These are phyloP conservation scores for Oryza meyeriana DNA, from an alignment of 176 grass and related monocot genomes.

Conservation along the genomic window DNA sequence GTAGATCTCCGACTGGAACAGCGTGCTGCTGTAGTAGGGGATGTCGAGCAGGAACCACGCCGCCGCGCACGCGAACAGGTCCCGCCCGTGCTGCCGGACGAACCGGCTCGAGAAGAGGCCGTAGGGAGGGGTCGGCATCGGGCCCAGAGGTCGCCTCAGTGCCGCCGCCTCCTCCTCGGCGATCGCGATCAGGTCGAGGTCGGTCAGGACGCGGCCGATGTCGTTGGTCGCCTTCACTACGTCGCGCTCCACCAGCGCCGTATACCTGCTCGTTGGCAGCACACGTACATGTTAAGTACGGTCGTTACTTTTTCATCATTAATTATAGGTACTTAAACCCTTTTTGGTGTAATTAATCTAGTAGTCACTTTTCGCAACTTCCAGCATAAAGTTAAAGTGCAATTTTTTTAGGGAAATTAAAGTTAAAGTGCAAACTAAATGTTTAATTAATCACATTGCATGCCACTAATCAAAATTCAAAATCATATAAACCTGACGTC, in stretches of 20 bases:
- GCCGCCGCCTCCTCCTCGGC: slow-evolving; percentile 39
- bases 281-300: not conserved
- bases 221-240: slow-evolving; percentile 62
- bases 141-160: not conserved
- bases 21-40: slow-evolving; percentile 51
- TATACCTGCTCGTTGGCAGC: slow-evolving; percentile 37
- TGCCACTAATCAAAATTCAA: no score
- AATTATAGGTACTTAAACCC: not conserved
- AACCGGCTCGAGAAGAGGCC: slow-evolving; percentile 29
- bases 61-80: slow-evolving; percentile 36
- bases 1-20: slow-evolving; percentile 52
- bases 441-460: not conserved
- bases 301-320: not conserved
- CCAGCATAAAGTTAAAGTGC: not conserved
- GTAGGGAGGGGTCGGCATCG: not conserved
- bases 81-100: slow-evolving; percentile 19
- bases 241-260: slow-evolving; percentile 59
- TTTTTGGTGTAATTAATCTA: not conserved
- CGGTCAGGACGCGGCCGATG: slow-evolving; percentile 42
- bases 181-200: slow-evolving; percentile 16
- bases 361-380: not conserved
- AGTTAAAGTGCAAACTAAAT: not conserved
- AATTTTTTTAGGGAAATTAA: not conserved
- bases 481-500: not conserved
- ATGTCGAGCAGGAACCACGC: slow-evolving; percentile 50